Evolutionary conservation across 129 eudicot genomes (phyloP).

Genomic region (Artemisia tridentata): DNA sequence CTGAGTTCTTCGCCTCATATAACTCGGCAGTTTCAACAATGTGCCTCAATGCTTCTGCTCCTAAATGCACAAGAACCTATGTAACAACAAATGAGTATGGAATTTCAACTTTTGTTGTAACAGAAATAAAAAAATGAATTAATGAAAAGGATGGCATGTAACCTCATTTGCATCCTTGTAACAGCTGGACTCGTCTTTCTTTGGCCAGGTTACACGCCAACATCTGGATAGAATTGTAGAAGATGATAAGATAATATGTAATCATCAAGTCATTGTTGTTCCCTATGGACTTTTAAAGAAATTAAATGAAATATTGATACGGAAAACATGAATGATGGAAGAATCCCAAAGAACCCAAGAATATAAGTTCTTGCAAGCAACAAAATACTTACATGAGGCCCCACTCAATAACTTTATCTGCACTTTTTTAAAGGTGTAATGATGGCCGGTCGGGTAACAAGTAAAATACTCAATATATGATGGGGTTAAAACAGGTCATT

Average conservation of each 20-base stretch:
- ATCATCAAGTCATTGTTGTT: neutral
- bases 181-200: conserved; percentile 55
- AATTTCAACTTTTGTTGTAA: neutral
- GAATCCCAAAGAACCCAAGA: no score
- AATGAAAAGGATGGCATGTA: neutral
- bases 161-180: conserved; percentile 98
- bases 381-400: no score
- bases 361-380: no score
- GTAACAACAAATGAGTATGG: neutral
- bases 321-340: no score
- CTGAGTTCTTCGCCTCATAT: conserved; percentile 35
- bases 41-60: conserved; percentile 58
- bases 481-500: no score
- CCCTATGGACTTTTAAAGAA: no score
- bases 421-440: no score
- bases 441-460: no score
- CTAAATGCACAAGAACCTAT: conserved; percentile 73
- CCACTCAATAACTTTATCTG: no score
- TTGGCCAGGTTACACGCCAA: conserved; percentile 89
- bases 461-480: no score
- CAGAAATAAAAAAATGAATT: neutral
- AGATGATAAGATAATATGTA: conserved; percentile 10
- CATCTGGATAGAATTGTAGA: conserved; percentile 47
- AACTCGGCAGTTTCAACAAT: conserved; percentile 51
- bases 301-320: no score